Evolutionary conservation across 106 monocot species (phyloP).

Genomic region (Hemerocallis citrina): DNA sequence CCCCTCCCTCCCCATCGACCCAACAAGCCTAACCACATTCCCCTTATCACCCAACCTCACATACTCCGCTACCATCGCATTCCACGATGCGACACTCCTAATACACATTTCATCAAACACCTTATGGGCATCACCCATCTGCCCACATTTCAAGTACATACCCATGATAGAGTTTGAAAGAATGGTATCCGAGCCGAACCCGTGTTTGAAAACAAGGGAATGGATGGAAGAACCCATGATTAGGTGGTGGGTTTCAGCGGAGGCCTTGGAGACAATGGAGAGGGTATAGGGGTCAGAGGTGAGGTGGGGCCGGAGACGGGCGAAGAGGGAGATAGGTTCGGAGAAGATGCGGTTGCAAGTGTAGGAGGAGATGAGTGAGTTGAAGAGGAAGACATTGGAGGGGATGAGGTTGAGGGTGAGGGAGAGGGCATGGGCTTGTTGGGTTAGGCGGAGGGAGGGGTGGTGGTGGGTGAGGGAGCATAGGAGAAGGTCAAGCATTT

Average conservation of each 20-base stretch:
- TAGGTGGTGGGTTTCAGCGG: constrained; percentile 12
- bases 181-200: constrained; percentile 31
- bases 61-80: constrained; percentile 32
- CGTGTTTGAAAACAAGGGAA: constrained; percentile 25
- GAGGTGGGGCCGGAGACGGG: constrained; percentile 10
- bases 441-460: too few relatives aligned
- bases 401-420: background rate
- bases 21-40: constrained; percentile 27
- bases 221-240: constrained; percentile 24
- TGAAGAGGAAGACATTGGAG: constrained; percentile 18
- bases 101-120: constrained; percentile 71
- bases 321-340: constrained; percentile 22
- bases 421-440: too few relatives aligned
- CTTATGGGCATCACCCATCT: constrained; percentile 13
- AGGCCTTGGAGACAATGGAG: constrained; percentile 39
- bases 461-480: too few relatives aligned
- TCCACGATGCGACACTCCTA: constrained; percentile 55
- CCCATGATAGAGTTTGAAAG: constrained; percentile 47
- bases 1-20: constrained; percentile 41
- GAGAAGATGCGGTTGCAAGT: constrained; percentile 14
- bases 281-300: constrained; percentile 67
- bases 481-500: too few relatives aligned
- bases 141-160: constrained; percentile 21
- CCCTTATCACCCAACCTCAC: background rate
- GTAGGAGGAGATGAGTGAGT: constrained; percentile 53